Percentiles rank a stretch among this genome's conserved stretches.
Conservation (phyloP, 2,329 filamentous ascomycete genomes). For the Aspergillus bombycis region DNA sequence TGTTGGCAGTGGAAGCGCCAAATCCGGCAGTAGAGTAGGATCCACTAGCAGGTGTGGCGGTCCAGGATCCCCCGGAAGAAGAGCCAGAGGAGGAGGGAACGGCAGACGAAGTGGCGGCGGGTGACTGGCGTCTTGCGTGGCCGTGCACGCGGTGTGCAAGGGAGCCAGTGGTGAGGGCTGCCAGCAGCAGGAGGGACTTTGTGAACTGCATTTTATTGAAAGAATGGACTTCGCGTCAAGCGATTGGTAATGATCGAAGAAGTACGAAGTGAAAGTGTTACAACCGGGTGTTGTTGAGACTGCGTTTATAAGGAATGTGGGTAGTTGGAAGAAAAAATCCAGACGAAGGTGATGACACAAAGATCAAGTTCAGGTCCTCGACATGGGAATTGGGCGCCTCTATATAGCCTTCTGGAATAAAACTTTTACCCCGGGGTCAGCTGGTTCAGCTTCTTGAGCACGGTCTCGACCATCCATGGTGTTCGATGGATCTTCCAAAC, state of each 20-base stretch:
- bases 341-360: neutral
- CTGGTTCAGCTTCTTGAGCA: neutral
- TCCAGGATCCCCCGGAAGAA: slow-evolving; percentile 23
- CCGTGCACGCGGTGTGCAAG: slow-evolving; percentile 23
- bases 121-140: slow-evolving; percentile 23
- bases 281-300: neutral
- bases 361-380: neutral
- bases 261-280: neutral
- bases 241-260: neutral
- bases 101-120: slow-evolving; percentile 11
- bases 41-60: slow-evolving; percentile 23
- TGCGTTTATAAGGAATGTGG: slow-evolving; percentile 2
- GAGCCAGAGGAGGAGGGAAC: slow-evolving; percentile 11
- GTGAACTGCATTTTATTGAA: slow-evolving; percentile 32
- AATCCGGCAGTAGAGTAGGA: slow-evolving; percentile 37
- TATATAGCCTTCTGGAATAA: slow-evolving; percentile 7
- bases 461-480: slow-evolving; percentile 8
- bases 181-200: slow-evolving; percentile 36
- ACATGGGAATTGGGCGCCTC: neutral
- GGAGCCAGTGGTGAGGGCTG: slow-evolving; percentile 31
- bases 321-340: slow-evolving; percentile 10
- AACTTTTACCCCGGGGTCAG: neutral
- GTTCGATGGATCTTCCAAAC: neutral
- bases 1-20: slow-evolving; percentile 30
- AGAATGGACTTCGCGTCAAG: slow-evolving; percentile 9